Base-by-base conservation (phyloP, 148 eudicot genomes). In the Fagopyrum tataricum region DNA sequence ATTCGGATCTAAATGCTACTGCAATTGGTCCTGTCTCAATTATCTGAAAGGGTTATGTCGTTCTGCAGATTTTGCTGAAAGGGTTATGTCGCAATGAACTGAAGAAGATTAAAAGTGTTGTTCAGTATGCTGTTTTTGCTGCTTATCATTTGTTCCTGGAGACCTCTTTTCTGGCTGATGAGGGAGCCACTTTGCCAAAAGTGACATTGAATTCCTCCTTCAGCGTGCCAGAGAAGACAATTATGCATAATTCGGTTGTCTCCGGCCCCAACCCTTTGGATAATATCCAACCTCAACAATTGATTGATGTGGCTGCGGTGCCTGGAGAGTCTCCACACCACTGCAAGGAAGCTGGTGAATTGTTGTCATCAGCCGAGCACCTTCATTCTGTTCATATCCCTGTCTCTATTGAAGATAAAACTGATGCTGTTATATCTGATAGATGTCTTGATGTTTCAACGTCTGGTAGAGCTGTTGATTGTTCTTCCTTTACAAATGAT, bases 171-270 rank as follows among this genome's bases (percentile, higher is more conserved):
- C 89, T 92, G 64, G 92, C 92, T 47, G 99, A 95, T 64, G 99
- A 95, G 84, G 99, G 99, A 75, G 99, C 99, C 72, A 89, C 81
- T 79, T 87, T 95, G 52, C 98, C 98, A 51, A 91, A 85, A 76
- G 61, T 76, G 76, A 77, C 71, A 18, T 48, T 76, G 44, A 83
- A 78, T 42, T 74, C 85, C 39, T 80, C 87, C 52, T 8, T 56
- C 44, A 48, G 77, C 47, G 43, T 71, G 52, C 71, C 80, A 20
- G 87, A 82, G 71, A 78, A 69, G 78, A 67, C 73, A 61, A 39
- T 73, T 71, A 73, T 79, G 58, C 82, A 84, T 41, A 74, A 79
- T 78, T 73, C 77, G 66, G 72, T 76, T 47, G 74, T 79, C 39
- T 58, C 71, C 76, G 48, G 77, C 48, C 72, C 85, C 37, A 31